Evolutionary conservation across 345 rosid genomes (phyloP), one percentile per base, ranked within the genome.

Genomic region (Citrus reticulata): DNA sequence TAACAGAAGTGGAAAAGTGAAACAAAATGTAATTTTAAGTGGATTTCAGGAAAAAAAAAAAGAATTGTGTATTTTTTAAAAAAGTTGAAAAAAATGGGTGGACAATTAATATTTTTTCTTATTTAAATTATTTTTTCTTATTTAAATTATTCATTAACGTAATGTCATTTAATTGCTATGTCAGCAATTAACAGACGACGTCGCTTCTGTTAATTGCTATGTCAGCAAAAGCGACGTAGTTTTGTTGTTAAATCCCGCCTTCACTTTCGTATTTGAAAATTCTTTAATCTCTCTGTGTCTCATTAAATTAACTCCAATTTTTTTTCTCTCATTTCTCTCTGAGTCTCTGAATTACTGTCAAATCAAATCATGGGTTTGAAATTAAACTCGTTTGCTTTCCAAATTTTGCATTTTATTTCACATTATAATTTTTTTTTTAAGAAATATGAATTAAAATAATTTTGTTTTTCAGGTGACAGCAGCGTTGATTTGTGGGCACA

Each of bases 401-500:
- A 19, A 32, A 34, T 32, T 65, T 34, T 42, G 10, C n/a, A 29
- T 17, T 17, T 34, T 59, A 40, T 73, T 42, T 77, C 40, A 20
- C 74, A 69, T 78, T 78, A 6, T 37, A 29, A 1, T 27, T 62
- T 62, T 14, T 16, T 16, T 4, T 6, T 32, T 32, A 2, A 13
- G 51, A 42, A 42, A 42, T 1, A 46, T 46, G 51, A 42, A 10
- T 42, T 42, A 10, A 40, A 40, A 40, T 40, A 42, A 39, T 39
- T 39, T 39, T 39, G 8, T 7, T 7, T 81, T 35, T 42, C 62
- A 79, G 85, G 61, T 46, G 69, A 37, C 40, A 54, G 51, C 10
- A 68, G 34, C 72, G 89, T 55, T 80, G 92, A 91, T 80, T 81
- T 85, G 68, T 90, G 93, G 97, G 83, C 91, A 62, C 88, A 88